Evolutionary conservation across 345 rosid genomes (phyloP).

Genomic region (Ailanthus altissimus): DNA sequence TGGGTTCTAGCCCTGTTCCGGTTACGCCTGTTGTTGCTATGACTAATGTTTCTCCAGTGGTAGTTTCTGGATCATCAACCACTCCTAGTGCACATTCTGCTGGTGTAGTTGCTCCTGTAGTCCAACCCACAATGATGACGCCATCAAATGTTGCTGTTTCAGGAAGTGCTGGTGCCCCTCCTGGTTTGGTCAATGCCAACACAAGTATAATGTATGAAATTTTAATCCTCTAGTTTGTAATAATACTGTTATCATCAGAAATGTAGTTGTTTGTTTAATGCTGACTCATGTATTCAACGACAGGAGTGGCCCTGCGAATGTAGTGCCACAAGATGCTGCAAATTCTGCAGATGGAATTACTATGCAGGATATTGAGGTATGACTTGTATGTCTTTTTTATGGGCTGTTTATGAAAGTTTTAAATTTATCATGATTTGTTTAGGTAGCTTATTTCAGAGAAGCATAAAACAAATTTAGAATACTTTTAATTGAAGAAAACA

Average conservation of each 20-base stretch:
- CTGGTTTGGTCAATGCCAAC: conserved; percentile 35
- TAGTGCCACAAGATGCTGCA: conserved; percentile 43
- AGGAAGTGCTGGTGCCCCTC: conserved; percentile 37
- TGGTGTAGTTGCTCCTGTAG: conserved; percentile 31
- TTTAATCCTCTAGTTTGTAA: conserved; percentile 19
- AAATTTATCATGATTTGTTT: not conserved
- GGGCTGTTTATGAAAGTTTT: conserved; percentile 14
- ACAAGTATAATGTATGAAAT: conserved; percentile 49
- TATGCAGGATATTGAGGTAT: conserved; percentile 62
- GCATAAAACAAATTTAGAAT: not conserved
- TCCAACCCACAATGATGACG: conserved; percentile 30
- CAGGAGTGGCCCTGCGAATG: conserved; percentile 47
- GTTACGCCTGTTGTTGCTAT: conserved; percentile 45
- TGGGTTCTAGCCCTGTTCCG: conserved; percentile 63
- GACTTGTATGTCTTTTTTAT: conserved; percentile 4
- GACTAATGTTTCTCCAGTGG: conserved; percentile 40
- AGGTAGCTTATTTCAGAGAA: not conserved
- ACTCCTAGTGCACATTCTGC: conserved; percentile 40
- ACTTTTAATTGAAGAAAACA: not conserved
- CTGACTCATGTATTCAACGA: conserved; percentile 9
- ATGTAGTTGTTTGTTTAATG: not conserved
- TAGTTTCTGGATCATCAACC: conserved; percentile 49
- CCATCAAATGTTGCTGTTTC: conserved; percentile 40
- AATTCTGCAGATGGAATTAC: conserved; percentile 51
- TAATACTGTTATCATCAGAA: not conserved